Conservation (phyloP, 805 yeast species). For the Cyberlindnera euphorbiae region DNA sequence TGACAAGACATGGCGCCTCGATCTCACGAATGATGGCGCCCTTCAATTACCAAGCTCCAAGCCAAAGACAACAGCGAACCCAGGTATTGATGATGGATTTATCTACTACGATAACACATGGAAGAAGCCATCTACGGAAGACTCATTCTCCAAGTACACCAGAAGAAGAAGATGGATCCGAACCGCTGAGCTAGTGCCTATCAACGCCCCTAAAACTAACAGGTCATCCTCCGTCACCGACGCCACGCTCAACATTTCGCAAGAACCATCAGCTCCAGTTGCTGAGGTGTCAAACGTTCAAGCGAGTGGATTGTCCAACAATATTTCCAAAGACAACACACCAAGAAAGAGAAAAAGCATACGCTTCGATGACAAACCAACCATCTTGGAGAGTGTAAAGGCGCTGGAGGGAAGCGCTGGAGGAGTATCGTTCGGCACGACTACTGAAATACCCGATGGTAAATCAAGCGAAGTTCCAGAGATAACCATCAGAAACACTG, state of each 20-base stretch:
- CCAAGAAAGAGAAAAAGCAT: conserved; percentile 36
- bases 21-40: conserved; percentile 83
- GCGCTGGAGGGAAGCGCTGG: conserved; percentile 8
- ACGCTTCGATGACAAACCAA: conserved; percentile 39
- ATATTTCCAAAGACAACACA: conserved; percentile 7
- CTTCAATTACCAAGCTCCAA: conserved; percentile 63
- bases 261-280: conserved; percentile 14
- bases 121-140: conserved; percentile 87
- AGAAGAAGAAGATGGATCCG: conserved; percentile 95
- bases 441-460: no score
- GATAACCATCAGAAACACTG: no score
- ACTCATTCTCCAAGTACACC: conserved; percentile 84
- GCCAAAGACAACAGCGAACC: conserved; percentile 53
- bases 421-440: no score
- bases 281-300: conserved; percentile 21
- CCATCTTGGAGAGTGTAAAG: conserved; percentile 22
- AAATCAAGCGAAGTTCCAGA: conserved; percentile 1
- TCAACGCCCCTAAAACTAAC: conserved; percentile 15
- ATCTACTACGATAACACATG: conserved; percentile 90
- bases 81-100: conserved; percentile 77
- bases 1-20: conserved; percentile 87
- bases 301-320: conserved; percentile 18
- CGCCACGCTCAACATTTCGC: conserved; percentile 1
- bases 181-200: conserved; percentile 75
- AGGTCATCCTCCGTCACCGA: conserved; percentile 4